A percentile compares a stretch with the other conserved stretches of the same genome.
Conservation (phyloP, 176 grass and related monocot genomes). For the Chrysopogon serrulatus region DNA sequence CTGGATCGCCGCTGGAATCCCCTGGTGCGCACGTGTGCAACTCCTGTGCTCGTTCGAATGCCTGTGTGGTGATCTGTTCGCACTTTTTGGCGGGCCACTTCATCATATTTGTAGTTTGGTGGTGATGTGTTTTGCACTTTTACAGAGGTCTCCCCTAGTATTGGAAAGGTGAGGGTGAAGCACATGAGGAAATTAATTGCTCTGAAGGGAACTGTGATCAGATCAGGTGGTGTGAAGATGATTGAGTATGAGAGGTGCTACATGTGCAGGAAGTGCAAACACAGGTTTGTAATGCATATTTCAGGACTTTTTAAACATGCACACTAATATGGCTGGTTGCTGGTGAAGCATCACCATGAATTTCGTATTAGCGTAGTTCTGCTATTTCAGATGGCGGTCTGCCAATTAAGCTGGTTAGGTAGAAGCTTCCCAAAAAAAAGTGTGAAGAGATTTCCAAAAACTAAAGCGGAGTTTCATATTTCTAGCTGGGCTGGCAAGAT, state of each 20-base stretch:
- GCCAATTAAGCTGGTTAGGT: background rate
- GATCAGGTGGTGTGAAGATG: constrained; percentile 81
- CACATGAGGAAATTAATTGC: constrained; percentile 69
- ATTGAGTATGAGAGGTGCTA: constrained; percentile 72
- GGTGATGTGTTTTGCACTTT: constrained; percentile 12
- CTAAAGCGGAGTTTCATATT: background rate
- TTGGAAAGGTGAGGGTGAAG: constrained; percentile 84
- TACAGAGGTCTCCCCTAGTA: constrained; percentile 69
- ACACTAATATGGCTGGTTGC: background rate
- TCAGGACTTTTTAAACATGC: background rate
- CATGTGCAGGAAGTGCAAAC: constrained; percentile 77
- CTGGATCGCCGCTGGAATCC: constrained; percentile 61
- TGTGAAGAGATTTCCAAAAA: background rate
- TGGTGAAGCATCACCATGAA: background rate
- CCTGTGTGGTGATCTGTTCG: background rate
- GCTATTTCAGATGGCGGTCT: background rate
- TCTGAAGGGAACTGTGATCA: constrained; percentile 80
- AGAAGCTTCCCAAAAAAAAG: background rate
- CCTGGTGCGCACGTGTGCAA: constrained; percentile 28
- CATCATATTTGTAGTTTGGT: background rate
- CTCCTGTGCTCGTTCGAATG: constrained; percentile 18
- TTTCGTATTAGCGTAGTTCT: background rate
- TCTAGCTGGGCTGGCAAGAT: background rate
- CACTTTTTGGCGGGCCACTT: too few relatives aligned
- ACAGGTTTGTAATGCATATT: constrained; percentile 39